Conservation (phyloP, 306 rosid species). For the Castanea sativa region DNA sequence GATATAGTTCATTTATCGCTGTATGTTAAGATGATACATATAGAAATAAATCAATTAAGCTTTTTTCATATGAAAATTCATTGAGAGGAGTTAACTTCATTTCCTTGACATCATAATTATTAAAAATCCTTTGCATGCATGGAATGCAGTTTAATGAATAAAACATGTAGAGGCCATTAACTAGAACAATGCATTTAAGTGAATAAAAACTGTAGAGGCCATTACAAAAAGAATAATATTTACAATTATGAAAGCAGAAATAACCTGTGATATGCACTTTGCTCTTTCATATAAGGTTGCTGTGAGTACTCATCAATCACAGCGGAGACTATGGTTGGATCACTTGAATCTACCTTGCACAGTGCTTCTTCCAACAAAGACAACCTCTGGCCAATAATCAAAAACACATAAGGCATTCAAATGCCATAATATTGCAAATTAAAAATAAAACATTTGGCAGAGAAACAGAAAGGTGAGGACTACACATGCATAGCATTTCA, state of each 20-base stretch:
- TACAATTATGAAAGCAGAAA: neutral
- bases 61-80: neutral
- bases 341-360: constrained; percentile 53
- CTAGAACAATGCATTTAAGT: neutral
- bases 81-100: no score
- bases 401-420: constrained; percentile 18
- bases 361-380: constrained; percentile 70
- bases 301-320: constrained; percentile 56
- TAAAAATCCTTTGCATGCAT: neutral
- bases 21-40: neutral
- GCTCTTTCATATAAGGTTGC: constrained; percentile 51
- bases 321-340: constrained; percentile 45
- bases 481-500: neutral
- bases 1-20: neutral
- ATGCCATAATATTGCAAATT: neutral
- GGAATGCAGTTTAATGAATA: neutral
- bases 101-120: neutral
- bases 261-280: constrained; percentile 66
- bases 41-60: neutral
- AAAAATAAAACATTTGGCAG: neutral
- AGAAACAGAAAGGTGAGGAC: neutral
- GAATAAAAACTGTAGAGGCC: neutral
- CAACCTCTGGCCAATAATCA: constrained; percentile 51
- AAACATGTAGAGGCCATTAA: neutral
- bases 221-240: neutral